These are phyloP conservation scores for Nemania abortiva DNA, from an alignment of 2,329 filamentous ascomycete genomes.

Conservation along the genomic window DNA sequence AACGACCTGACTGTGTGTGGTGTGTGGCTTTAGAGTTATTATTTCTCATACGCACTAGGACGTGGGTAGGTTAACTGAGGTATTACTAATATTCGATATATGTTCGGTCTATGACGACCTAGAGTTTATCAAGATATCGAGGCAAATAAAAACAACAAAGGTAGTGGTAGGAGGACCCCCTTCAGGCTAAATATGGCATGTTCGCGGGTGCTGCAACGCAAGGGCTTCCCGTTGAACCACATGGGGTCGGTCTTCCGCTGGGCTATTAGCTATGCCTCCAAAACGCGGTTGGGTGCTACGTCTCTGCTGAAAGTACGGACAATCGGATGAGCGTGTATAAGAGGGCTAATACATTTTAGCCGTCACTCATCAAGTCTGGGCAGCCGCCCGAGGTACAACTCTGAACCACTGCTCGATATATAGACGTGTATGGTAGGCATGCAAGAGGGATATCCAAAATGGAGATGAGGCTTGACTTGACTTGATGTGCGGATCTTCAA, in stretches of 20 bases:
- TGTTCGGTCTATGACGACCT: neutral
- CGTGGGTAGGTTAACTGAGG: neutral
- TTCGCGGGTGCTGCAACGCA: neutral
- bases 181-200: constrained; percentile 32
- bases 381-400: neutral
- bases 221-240: constrained; percentile 6
- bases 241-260: constrained; percentile 24
- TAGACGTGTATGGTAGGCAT: neutral
- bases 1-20: too few relatives aligned
- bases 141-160: neutral
- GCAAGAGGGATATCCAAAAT: neutral
- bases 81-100: neutral
- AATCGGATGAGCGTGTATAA: neutral
- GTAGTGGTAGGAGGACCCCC: neutral
- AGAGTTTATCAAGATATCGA: neutral
- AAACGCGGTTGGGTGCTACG: neutral
- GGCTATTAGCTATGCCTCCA: constrained; percentile 5
- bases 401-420: neutral
- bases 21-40: too few relatives aligned
- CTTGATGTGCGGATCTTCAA: neutral
- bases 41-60: too few relatives aligned
- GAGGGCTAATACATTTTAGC: constrained; percentile 25
- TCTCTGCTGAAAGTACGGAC: constrained; percentile 7
- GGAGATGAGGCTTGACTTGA: neutral
- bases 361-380: constrained; percentile 12